Base-by-base conservation (phyloP, 139 green algal genomes). In the Cymbomonas tetramitiformis region DNA sequence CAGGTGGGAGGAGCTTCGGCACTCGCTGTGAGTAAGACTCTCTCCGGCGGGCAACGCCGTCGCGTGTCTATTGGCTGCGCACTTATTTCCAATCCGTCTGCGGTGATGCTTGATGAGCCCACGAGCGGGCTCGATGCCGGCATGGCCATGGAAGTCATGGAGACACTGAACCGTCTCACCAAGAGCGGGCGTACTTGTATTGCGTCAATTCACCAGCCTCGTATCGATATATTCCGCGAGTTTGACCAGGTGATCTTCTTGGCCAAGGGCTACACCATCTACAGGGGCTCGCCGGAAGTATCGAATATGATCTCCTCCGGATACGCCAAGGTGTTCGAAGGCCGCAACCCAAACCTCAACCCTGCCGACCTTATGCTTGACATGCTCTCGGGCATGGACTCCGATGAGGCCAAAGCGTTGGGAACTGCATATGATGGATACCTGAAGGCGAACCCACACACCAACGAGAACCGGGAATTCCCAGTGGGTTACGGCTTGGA, bases 171-270 rank as follows among this genome's bases (percentile, higher is more conserved):
- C 28, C 51, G 62, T 28, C 57, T 83, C 28, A 64, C 70, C 2
- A n/a, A 48, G 0, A 46, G 40, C 12, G 33, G 41, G 12, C 51
- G 62, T 43, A 75, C 67, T 65, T 80, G 73, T 15, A 73, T 90
- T 21, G 72, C 61, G 66, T 87, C 81, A 30, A 84, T 91, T 47
- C 83, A 91, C 69, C 83, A 91, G 67, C 80, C 80, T 0, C 62
- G 60, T n/a, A 62, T 71, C 43, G 76, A 79, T 30, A 83, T 90
- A 38, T 81, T 86, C 59, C 51, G 72, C 29, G 65, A 78, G 1
- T 85, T 87, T 49, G 65, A 86, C 63, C 62, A 77, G 25, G 69
- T 86, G 31, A 48, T 84, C 25, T 58, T 85, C 19, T 66, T 84
- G 4, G 38, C 34, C 19, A 58, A 66, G 26, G 57, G 57, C n/a